Evolutionary conservation across 495 filamentous ascomycete species (phyloP), one percentile per base, ranked within the genome.

Genomic region (Penicillium cosmopolitanum): DNA sequence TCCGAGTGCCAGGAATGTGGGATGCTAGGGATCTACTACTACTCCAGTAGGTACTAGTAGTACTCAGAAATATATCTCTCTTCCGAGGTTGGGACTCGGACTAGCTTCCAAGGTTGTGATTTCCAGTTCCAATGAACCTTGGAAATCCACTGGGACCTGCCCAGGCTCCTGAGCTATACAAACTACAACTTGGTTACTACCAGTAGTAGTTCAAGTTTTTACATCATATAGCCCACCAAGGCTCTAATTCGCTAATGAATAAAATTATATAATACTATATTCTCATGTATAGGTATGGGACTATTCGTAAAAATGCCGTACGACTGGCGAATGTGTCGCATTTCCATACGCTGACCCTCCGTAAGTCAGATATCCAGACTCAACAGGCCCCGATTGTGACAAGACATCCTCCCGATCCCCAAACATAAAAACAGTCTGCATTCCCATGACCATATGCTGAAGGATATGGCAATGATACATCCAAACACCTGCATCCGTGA

Each of bases 381-480:
- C 69, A 10, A 81, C 73, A 8, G 72, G 70, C n/a, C 67, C 55
- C 8, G 74, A 72, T 28, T 74, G 69, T 16, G 60, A 62, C 28
- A 77, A 54, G 33, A 83, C 73, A 35, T 81, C 72, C 3, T 65
- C 56, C 15, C 67, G 71, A 60, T 84, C 74, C 12, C 81, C 82
- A 61, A 82, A 78, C 1, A 80, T 77, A 73, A 80, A 84, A 11
- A 80, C 77, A 0, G 77, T 80, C 57, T 84, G 78, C 83, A 84
- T 77, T 59, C 80, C 79, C 77, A 82, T 78, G 16, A 81, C 58
- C 76, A 84, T 82, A 67, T 85, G 81, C 61, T 80, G 80, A 53
- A 82, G 67, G 38, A 82, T 80, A 69, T 88, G 85, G 60, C 85
- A 88, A 67, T 88, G 85, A 23, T 85, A 68, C 80, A 87, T 84